Base-by-base conservation (phyloP, 1,284 basidiomycete genomes). In the Malassezia arunalokei region DNA sequence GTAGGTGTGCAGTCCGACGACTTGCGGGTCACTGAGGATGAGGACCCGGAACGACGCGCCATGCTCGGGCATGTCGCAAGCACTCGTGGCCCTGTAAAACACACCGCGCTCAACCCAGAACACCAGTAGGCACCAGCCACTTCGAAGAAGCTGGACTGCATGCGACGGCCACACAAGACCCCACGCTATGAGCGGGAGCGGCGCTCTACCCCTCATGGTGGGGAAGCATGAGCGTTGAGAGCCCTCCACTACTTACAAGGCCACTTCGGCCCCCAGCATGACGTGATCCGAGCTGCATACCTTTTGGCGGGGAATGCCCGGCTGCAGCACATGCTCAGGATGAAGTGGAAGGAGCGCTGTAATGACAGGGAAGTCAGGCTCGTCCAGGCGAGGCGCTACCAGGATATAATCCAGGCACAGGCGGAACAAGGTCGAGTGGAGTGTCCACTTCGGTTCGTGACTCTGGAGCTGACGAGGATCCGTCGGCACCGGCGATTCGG, bases 251-350 rank as follows among this genome's bases (percentile, higher is more conserved):
- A 17, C 27, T 29, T 43, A 49, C 11, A 46, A 17, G 5, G 32
- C 51, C 9, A 65, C 54, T 45, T 73, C 66, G 8, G 67, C 71
- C 39, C 80, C 82, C 8, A 94, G 78, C 1, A 84, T 83, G 54
- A 89, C 77, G 69, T 95, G 90, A 74, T 95, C 90, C 64, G 86
- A 88, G 8, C 85, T 86, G 60, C 83, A 85, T 27, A 90, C 78
- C 14, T 81, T 82, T 59, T 80, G 81, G 63, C 81, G 78, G n/a
- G 90, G 90, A 40, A 95, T 75, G 7, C 89, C 90, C 8, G 79
- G 78, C 6, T 78, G 78, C 8, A 94, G 77, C 45, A 82, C 79
- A 47, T 79, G 76, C n/a, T 79, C 79, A 15, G 65, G 68, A 56
- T 83, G 84, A 8, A 86, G 83, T 32, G 79, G 74, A 15, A 88